A percentile compares a stretch with the other conserved stretches of the same genome.
phyloP scores from a whole-genome alignment of 495 filamentous ascomycete genomes.

The Parachaetomium inaequale region DNA sequence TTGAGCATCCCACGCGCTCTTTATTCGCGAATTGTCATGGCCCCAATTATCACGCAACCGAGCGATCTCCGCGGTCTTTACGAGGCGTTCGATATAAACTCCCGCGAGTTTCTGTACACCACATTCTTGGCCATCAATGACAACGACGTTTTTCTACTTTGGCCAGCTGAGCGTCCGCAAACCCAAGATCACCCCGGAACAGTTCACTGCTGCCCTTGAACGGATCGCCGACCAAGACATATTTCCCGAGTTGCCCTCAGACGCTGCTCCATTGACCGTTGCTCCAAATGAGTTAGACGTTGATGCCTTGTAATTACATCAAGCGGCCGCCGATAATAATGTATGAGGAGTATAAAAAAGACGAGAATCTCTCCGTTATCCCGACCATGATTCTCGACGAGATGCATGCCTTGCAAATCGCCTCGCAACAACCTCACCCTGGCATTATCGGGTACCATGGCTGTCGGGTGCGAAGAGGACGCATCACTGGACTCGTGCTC shows the following conservation, averaged over 20 bases:
- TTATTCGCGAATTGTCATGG: background rate
- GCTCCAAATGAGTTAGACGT: background rate
- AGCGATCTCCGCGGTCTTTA: background rate
- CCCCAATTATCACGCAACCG: background rate
- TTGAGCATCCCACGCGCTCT: background rate
- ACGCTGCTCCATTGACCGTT: background rate
- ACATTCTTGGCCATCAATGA: background rate
- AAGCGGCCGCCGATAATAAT: background rate
- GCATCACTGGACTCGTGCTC: background rate
- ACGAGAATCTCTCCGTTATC: background rate
- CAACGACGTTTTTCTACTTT: background rate
- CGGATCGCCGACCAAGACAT: background rate
- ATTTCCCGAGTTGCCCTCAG: background rate
- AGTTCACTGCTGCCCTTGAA: background rate
- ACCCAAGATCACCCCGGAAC: background rate
- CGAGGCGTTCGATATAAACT: background rate
- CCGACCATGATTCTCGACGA: background rate
- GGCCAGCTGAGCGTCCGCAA: background rate
- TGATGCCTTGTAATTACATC: background rate
- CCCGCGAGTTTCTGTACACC: background rate
- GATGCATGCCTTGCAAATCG: background rate
- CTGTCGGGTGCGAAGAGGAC: background rate
- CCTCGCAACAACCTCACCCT: background rate
- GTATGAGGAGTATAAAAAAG: background rate
- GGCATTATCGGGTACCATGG: background rate